These are phyloP conservation scores for Globisporangium mamillatum DNA, from an alignment of 352 stramenopile genomes.

Conservation along the genomic window DNA sequence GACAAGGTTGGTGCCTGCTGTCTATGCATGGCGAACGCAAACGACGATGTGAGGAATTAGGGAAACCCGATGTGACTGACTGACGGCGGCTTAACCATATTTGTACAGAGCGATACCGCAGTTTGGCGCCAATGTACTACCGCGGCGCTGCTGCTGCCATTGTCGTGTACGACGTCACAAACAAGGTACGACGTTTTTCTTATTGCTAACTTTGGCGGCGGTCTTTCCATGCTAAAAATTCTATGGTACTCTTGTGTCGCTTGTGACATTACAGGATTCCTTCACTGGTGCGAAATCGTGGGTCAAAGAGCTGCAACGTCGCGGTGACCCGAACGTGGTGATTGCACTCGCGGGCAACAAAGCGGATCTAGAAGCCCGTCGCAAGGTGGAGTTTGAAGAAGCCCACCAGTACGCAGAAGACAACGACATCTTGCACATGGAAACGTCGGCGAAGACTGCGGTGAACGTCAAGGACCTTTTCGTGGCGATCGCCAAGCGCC, in stretches of 20 bases:
- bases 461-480: slow-evolving; percentile 99
- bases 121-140: slow-evolving; percentile 98
- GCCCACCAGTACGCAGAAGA: slow-evolving; percentile 98
- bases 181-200: slow-evolving; percentile 69
- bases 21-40: not conserved
- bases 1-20: slow-evolving; percentile 73
- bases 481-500: slow-evolving; percentile 92
- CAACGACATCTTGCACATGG: slow-evolving; percentile 99
- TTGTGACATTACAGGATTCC: slow-evolving; percentile 74
- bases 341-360: slow-evolving; percentile 98
- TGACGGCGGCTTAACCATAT: not conserved
- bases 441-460: slow-evolving; percentile 99
- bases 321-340: slow-evolving; percentile 96
- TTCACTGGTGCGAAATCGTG: slow-evolving; percentile 98
- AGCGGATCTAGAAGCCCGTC: slow-evolving; percentile 95
- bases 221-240: not conserved
- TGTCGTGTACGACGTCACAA: slow-evolving; percentile 97
- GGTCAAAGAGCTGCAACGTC: slow-evolving; percentile 99
- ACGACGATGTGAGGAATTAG: not conserved
- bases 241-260: not conserved
- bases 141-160: slow-evolving; percentile 93
- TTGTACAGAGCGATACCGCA: slow-evolving; percentile 92
- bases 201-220: not conserved
- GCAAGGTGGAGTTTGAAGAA: slow-evolving; percentile 97
- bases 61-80: slow-evolving; percentile 5